phyloP scores from a whole-genome alignment of 805 yeast genomes.

The Ogataea haglerorum region DNA sequence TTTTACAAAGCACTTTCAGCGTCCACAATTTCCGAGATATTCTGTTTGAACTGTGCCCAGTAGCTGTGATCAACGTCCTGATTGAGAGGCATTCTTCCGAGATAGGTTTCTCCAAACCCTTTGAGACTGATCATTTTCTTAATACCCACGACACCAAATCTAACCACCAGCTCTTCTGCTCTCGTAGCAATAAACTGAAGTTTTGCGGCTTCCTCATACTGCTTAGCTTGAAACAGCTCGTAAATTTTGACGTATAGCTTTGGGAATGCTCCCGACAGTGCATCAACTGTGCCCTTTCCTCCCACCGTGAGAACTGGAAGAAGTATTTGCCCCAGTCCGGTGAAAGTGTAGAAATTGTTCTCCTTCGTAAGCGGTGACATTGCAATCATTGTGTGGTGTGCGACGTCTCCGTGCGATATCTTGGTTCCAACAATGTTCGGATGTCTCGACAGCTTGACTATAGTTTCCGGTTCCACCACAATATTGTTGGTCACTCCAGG shows the following conservation, averaged over 20 bases:
- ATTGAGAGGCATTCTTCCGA: constrained; percentile 47
- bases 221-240: constrained; percentile 38
- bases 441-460: constrained; percentile 41
- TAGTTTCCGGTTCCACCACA: constrained; percentile 36
- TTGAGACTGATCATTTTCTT: constrained; percentile 40
- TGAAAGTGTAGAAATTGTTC: constrained; percentile 41
- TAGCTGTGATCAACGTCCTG: constrained; percentile 32
- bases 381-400: constrained; percentile 44
- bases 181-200: constrained; percentile 42
- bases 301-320: constrained; percentile 47
- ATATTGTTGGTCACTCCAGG: constrained; percentile 47
- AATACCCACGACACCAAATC: constrained; percentile 45
- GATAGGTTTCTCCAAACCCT: constrained; percentile 42
- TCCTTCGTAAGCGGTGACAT: constrained; percentile 37
- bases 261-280: constrained; percentile 51
- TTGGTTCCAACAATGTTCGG: constrained; percentile 50
- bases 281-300: constrained; percentile 51
- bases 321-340: constrained; percentile 51
- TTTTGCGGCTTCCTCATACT: constrained; percentile 38
- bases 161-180: constrained; percentile 44
- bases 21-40: constrained; percentile 7
- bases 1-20: constrained; percentile 6
- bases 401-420: constrained; percentile 49
- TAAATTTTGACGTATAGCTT: constrained; percentile 43
- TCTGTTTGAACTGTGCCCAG: constrained; percentile 4